Conservation (phyloP, 305 asterid genomes). For the Solanum chacoense region DNA sequence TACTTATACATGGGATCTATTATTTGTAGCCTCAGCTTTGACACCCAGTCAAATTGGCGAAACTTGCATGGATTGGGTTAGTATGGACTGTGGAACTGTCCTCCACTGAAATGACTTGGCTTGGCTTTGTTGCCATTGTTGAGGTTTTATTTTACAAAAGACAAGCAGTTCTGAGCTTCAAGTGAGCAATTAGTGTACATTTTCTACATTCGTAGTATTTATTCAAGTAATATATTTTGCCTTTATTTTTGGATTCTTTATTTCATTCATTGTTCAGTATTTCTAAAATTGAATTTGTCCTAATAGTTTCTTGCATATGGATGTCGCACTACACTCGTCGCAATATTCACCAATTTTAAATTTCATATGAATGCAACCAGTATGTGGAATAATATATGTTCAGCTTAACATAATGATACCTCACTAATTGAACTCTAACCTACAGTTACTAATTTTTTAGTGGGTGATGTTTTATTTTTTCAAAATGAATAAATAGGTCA, state of each 20-base stretch:
- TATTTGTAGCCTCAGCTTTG: neutral
- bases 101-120: neutral
- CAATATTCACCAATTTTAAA: neutral
- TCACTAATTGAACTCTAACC: neutral
- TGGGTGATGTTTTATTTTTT: neutral
- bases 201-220: neutral
- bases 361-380: neutral
- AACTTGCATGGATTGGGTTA: neutral
- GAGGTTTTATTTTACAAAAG: neutral
- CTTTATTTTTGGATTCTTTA: neutral
- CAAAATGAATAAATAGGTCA: neutral
- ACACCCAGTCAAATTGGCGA: neutral
- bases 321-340: neutral
- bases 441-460: neutral
- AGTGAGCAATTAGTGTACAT: neutral
- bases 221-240: neutral
- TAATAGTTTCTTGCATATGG: neutral
- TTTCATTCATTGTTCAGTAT: neutral
- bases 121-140: neutral
- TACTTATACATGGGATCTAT: neutral
- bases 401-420: neutral
- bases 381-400: neutral
- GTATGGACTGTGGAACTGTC: neutral
- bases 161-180: neutral
- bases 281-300: neutral